phyloP scores from a whole-genome alignment of 208 protist species.

The Leishmania tropica region DNA sequence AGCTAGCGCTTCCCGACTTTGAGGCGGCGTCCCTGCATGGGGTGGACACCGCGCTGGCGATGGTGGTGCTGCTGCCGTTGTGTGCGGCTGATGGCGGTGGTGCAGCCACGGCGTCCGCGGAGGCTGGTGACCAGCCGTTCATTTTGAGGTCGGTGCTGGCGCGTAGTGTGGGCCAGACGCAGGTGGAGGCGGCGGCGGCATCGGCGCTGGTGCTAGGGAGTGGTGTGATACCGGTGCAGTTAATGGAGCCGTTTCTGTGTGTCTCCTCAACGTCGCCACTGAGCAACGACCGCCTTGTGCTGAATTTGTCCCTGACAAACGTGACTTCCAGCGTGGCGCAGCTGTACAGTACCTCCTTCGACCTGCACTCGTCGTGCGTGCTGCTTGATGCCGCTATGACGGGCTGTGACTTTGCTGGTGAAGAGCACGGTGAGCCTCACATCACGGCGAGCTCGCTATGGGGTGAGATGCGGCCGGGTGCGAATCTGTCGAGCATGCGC shows the following conservation, averaged over 20 bases:
- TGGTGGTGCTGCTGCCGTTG: conserved; percentile 33
- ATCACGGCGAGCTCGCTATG: conserved; percentile 36
- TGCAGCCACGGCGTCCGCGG: not conserved
- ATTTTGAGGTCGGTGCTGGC: conserved; percentile 32
- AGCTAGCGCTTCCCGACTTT: conserved; percentile 27
- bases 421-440: conserved; percentile 11
- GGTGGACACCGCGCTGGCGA: conserved; percentile 26
- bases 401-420: not conserved
- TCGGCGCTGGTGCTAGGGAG: conserved; percentile 41
- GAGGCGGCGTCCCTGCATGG: conserved; percentile 20
- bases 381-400: conserved; percentile 19
- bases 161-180: conserved; percentile 30
- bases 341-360: conserved; percentile 59
- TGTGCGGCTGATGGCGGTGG: conserved; percentile 4
- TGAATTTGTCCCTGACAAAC: conserved; percentile 71
- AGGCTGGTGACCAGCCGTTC: conserved; percentile 13
- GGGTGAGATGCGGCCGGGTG: conserved; percentile 50
- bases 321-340: conserved; percentile 37
- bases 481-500: conserved; percentile 48
- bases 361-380: conserved; percentile 67
- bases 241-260: conserved; percentile 49
- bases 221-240: conserved; percentile 44
- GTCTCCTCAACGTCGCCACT: conserved; percentile 51
- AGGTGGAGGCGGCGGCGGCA: conserved; percentile 23
- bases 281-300: conserved; percentile 53